phyloP scores from a whole-genome alignment of 371 early-diverging fungal genomes.

The Mortierella sp. region DNA sequence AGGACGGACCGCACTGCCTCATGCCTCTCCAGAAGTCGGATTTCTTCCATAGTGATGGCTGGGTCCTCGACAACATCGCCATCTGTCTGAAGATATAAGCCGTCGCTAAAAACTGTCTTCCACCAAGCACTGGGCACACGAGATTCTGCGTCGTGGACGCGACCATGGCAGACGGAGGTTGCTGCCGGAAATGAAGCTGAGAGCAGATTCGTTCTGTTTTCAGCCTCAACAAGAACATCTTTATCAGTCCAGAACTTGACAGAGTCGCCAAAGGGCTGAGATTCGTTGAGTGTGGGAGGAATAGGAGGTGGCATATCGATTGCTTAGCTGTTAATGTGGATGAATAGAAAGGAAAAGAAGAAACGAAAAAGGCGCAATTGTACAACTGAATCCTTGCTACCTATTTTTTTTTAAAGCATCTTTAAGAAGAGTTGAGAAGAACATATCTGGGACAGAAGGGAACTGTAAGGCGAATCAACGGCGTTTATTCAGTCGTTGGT shows the following conservation, averaged over 20 bases:
- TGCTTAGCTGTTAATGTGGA: not conserved
- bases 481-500: not conserved
- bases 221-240: slow-evolving; percentile 12
- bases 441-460: not conserved
- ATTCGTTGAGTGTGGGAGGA: slow-evolving; percentile 9
- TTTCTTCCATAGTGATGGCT: slow-evolving; percentile 66
- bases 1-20: slow-evolving; percentile 53
- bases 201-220: not conserved
- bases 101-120: slow-evolving; percentile 66
- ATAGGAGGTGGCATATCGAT: slow-evolving; percentile 9
- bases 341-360: not conserved
- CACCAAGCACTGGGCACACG: slow-evolving; percentile 71
- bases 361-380: not conserved
- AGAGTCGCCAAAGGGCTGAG: slow-evolving; percentile 6
- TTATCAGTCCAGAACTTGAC: slow-evolving; percentile 21
- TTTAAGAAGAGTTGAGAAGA: not conserved
- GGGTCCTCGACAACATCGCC: slow-evolving; percentile 79
- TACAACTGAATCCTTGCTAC: no score
- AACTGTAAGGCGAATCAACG: not conserved
- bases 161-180: slow-evolving; percentile 48
- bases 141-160: slow-evolving; percentile 55
- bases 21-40: slow-evolving; percentile 59
- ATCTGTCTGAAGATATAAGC: slow-evolving; percentile 71
- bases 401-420: no score
- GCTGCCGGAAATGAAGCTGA: not conserved